These are phyloP conservation scores for Diaporthe nobilis DNA, from an alignment of 2,329 filamentous ascomycete species.

Conservation along the genomic window DNA sequence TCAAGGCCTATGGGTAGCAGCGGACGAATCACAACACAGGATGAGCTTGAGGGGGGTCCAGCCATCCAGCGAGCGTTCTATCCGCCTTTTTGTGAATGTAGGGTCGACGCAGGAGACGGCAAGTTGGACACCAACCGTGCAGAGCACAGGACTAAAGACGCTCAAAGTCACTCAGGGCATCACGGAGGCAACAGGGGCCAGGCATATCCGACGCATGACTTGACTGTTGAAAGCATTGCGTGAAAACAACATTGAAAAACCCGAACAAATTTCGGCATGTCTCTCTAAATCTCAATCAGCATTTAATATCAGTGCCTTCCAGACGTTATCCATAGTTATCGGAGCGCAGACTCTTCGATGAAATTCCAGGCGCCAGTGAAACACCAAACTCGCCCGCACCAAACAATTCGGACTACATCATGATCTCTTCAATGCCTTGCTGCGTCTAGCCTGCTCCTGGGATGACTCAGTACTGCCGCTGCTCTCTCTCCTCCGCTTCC, in stretches of 20 bases:
- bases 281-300: neutral
- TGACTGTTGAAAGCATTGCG: neutral
- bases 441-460: neutral
- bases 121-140: neutral
- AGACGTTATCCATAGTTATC: too few relatives aligned
- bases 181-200: neutral
- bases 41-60: neutral
- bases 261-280: too few relatives aligned
- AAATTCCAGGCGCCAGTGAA: neutral
- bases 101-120: too few relatives aligned
- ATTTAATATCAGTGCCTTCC: neutral
- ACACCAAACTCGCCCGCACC: neutral
- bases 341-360: neutral
- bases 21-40: neutral
- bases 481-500: constrained; percentile 4
- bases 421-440: neutral
- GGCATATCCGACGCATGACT: neutral
- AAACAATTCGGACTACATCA: neutral
- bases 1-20: neutral
- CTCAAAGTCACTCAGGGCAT: too few relatives aligned
- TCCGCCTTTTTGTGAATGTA: too few relatives aligned
- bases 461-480: neutral
- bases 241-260: neutral
- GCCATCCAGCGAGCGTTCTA: neutral
- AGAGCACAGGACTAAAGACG: neutral